These are phyloP conservation scores for Asterophora lycoperdoides DNA, from an alignment of 768 basidiomycete species.

Conservation along the genomic window DNA sequence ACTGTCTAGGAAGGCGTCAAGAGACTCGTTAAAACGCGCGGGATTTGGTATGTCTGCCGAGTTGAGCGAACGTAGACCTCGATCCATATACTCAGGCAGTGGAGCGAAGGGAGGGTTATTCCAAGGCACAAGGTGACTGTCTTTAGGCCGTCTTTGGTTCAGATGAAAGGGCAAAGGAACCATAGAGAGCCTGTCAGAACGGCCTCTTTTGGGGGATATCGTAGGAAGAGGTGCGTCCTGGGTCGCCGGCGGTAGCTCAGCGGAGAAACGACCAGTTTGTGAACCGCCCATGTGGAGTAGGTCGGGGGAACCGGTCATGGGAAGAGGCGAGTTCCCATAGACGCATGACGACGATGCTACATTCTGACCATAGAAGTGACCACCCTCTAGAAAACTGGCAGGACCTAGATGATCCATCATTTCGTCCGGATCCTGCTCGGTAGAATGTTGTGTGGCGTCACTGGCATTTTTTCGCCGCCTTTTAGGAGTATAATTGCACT, in stretches of 20 bases:
- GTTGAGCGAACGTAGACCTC: conserved; percentile 50
- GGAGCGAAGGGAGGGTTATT: conserved; percentile 52
- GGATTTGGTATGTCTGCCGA: conserved; percentile 59
- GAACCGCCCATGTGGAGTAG: background rate
- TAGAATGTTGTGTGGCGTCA: conserved; percentile 8
- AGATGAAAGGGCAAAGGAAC: background rate
- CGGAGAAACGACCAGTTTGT: conserved; percentile 30
- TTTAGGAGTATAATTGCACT: conserved; percentile 73
- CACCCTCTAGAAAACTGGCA: conserved; percentile 15
- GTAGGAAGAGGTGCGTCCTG: background rate
- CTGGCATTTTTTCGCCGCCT: conserved; percentile 54
- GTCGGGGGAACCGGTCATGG: conserved; percentile 11
- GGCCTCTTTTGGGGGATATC: background rate
- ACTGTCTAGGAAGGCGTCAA: conserved; percentile 45
- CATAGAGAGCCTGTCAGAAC: background rate
- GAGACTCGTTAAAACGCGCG: conserved; percentile 45
- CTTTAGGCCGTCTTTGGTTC: background rate
- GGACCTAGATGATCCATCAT: conserved; percentile 8
- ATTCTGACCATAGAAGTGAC: conserved; percentile 43
- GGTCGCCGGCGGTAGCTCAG: conserved; percentile 19
- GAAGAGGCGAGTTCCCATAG: conserved; percentile 13
- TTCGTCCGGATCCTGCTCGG: conserved; percentile 7
- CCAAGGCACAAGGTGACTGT: conserved; percentile 50
- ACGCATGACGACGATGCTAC: conserved; percentile 22
- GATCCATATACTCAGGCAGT: conserved; percentile 51